phyloP scores from a whole-genome alignment of 495 filamentous ascomycete species.

The Chaetomium cochliodes region DNA sequence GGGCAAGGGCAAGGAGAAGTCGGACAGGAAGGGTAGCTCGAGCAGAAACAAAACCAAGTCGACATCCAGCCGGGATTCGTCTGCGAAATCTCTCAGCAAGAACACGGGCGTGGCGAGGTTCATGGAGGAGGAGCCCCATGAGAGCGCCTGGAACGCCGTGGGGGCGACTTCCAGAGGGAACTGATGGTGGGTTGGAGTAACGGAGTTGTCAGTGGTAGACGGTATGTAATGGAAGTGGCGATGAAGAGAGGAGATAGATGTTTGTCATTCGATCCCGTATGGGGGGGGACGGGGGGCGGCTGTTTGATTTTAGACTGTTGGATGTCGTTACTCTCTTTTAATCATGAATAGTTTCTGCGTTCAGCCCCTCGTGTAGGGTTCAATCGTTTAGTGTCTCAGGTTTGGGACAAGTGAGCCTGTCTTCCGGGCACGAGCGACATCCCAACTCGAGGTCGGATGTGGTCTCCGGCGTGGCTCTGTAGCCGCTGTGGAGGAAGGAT shows the following conservation, averaged over 20 bases:
- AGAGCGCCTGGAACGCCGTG: slow-evolving; percentile 7
- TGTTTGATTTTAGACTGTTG: neutral
- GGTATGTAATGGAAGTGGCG: neutral
- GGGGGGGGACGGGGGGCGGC: too few relatives aligned
- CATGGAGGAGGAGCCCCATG: slow-evolving; percentile 6
- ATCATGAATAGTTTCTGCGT: neutral
- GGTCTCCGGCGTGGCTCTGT: too few relatives aligned
- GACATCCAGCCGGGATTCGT: neutral
- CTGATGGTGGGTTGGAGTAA: neutral
- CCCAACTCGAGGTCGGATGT: too few relatives aligned
- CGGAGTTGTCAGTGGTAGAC: neutral
- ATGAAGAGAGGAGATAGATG: neutral
- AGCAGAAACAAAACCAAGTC: neutral
- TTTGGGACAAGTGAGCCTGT: too few relatives aligned
- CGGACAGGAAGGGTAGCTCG: neutral
- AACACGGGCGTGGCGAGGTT: slow-evolving; percentile 5
- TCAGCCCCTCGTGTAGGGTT: neutral
- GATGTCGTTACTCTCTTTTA: neutral
- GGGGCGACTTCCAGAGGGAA: neutral
- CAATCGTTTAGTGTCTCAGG: neutral
- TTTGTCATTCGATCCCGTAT: neutral
- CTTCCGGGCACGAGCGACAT: too few relatives aligned
- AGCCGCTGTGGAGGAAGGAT: neutral
- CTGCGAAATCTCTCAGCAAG: slow-evolving; percentile 9
- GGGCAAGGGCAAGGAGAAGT: slow-evolving; percentile 10